Conservation (phyloP, 2,329 filamentous ascomycete species). For the Xylaria hypoxylon region DNA sequence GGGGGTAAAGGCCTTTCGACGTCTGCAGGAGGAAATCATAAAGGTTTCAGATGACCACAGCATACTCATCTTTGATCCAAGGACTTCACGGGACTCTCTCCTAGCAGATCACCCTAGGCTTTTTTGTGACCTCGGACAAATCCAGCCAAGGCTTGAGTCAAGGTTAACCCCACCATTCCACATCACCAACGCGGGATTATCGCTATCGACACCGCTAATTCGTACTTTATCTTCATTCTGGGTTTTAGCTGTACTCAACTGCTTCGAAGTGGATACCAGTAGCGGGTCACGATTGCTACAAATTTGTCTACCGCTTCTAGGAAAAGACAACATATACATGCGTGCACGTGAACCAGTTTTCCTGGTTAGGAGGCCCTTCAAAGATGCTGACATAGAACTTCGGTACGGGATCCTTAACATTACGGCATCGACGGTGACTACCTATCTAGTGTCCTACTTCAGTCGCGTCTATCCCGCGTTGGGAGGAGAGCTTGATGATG, state of each 20-base stretch:
- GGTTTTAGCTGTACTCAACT: conserved; percentile 30
- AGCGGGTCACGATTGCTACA: conserved; percentile 23
- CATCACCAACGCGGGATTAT: conserved; percentile 26
- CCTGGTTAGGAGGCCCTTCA: conserved; percentile 20
- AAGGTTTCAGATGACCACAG: conserved; percentile 30
- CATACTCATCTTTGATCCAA: conserved; percentile 25
- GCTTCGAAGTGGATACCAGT: conserved; percentile 22
- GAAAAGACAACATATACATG: conserved; percentile 30
- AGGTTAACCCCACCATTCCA: conserved; percentile 28
- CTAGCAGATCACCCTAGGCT: conserved; percentile 27
- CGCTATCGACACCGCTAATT: conserved; percentile 24
- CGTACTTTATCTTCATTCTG: conserved; percentile 26
- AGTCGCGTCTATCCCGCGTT: conserved; percentile 26
- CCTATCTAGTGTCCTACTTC: conserved; percentile 27
- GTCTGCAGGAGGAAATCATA: conserved; percentile 28
- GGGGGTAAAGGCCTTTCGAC: conserved; percentile 19
- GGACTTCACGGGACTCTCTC: conserved; percentile 15
- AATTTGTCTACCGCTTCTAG: conserved; percentile 26
- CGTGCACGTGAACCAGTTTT: conserved; percentile 26
- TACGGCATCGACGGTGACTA: conserved; percentile 13
- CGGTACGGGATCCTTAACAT: conserved; percentile 23
- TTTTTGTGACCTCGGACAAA: conserved; percentile 8
- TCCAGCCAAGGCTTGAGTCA: conserved; percentile 23
- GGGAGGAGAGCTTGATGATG: conserved; percentile 20
- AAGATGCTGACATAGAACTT: conserved; percentile 12